Percentiles rank a stretch among this genome's conserved stretches.
These are phyloP conservation scores for Leishmania braziliensis DNA, from an alignment of 208 protist species.

Conservation along the genomic window DNA sequence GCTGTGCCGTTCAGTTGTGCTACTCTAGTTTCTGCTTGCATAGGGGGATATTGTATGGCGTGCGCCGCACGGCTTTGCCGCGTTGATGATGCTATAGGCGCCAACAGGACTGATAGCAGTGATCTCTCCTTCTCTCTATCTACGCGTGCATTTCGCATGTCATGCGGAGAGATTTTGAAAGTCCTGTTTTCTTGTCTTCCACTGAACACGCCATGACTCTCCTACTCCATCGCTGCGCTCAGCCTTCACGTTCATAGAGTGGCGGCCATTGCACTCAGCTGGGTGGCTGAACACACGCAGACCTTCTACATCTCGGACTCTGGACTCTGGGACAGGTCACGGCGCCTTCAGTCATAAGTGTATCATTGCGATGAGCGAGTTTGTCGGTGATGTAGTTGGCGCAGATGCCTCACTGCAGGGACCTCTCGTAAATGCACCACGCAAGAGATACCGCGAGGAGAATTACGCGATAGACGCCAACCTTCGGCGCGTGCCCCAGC, in stretches of 20 bases:
- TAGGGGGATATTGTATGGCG: too few species aligned
- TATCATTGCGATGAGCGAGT: conserved; percentile 15
- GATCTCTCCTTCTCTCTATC: background rate
- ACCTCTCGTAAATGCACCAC: background rate
- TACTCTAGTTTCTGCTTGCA: background rate
- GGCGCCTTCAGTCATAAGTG: background rate
- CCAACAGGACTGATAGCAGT: background rate
- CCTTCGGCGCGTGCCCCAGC: conserved; percentile 10
- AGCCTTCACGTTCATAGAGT: background rate
- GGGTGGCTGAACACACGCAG: background rate
- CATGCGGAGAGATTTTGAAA: too few species aligned
- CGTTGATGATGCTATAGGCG: background rate
- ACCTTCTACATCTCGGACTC: background rate
- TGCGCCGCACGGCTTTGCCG: background rate
- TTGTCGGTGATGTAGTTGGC: background rate
- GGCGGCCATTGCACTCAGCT: background rate
- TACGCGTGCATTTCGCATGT: background rate
- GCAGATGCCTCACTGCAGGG: background rate
- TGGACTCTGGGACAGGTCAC: background rate
- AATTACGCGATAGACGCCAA: background rate
- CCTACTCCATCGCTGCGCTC: background rate
- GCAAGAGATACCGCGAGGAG: conserved; percentile 22
- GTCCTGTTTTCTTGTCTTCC: background rate
- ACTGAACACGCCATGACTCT: background rate
- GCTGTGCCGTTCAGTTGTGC: too few species aligned